Evolutionary conservation across 768 basidiomycete species (phyloP), one percentile per base, ranked within the genome.

Genomic region (Mycena filopes): DNA sequence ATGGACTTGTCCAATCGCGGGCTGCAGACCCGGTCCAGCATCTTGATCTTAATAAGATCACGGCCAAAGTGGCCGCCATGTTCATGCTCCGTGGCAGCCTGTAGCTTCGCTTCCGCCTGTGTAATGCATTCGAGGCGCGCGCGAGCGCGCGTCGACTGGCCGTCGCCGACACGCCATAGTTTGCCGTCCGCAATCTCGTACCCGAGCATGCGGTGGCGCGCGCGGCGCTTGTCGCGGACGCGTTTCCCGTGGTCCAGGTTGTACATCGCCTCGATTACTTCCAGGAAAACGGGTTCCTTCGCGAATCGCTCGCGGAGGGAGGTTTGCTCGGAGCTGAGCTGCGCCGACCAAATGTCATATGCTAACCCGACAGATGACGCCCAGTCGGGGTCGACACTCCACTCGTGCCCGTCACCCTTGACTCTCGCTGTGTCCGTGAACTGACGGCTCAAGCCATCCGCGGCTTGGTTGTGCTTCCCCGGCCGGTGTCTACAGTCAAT

Each of bases 1-100:
- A 80, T 76, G 0, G 71, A 69, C 9, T 63, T 50, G 62, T 77
- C 75, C 6, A 80, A 65, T 0, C 63, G 55, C 3, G 80, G 78
- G 65, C 75, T 76, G 29, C 60, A 64, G 2, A 74, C 66, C 1
- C 38, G 53, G 57, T 80, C 78, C 16, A 75, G 38, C 6, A 82
- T 50, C 2, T 48, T 47, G 1, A 70, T 71, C 43, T 81, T 81
- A 55, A 81, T 72, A 3, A 55, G 15, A 59, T 82, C 80, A 1
- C 77, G 57, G 1, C 75, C 74, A n/a, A 73, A 81, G 55, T 82
- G 81, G 0, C 79, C 79, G 0, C 67, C 62, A 7, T 69, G 20
- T 29, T 25, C 28, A 26, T 79, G 76, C 36, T 68, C 61, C 2
- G 61, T 45, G 36, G 60, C 29, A 5, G 76, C 78, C 41, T 69